Conservation (phyloP, 768 basidiomycete species). For the Tylopilus vinaceipallidus region DNA sequence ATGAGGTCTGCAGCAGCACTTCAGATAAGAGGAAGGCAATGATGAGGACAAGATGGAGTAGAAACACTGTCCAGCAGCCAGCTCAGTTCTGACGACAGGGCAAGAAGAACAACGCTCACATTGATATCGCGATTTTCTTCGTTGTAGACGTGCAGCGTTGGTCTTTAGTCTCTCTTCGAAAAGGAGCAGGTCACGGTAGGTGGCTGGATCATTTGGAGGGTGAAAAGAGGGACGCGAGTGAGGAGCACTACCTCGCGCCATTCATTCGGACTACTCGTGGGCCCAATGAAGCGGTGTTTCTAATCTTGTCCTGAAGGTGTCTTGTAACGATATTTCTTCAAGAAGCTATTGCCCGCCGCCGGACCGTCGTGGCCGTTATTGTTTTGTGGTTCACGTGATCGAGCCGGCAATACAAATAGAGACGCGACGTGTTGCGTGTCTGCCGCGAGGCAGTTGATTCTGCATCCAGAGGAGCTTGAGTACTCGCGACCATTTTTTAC, state of each 20-base stretch:
- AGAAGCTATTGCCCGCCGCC: not conserved
- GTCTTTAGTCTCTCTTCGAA: slow-evolving; percentile 98
- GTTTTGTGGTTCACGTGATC: slow-evolving; percentile 25
- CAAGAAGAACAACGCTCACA: slow-evolving; percentile 42
- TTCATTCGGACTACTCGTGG: slow-evolving; percentile 10
- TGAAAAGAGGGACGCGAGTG: slow-evolving; percentile 40
- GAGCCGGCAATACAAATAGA: slow-evolving; percentile 16
- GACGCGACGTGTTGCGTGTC: slow-evolving; percentile 24
- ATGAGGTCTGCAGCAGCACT: slow-evolving; percentile 65
- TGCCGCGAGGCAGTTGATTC: slow-evolving; percentile 24
- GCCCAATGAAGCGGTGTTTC: not conserved
- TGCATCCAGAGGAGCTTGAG: slow-evolving; percentile 9
- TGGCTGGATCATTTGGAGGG: slow-evolving; percentile 73
- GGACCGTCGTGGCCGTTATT: slow-evolving; percentile 7
- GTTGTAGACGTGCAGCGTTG: slow-evolving; percentile 78
- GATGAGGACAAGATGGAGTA: slow-evolving; percentile 62
- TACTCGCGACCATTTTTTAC: slow-evolving; percentile 8
- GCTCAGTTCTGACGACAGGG: slow-evolving; percentile 22
- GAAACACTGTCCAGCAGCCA: slow-evolving; percentile 57
- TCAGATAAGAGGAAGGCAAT: slow-evolving; percentile 75
- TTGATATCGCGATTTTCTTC: slow-evolving; percentile 80
- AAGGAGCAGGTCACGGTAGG: slow-evolving; percentile 83
- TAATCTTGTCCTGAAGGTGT: not conserved
- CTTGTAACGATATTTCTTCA: too few species aligned
- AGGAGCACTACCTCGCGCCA: slow-evolving; percentile 23